Evolutionary conservation across 441 rosid species (phyloP).

Genomic region (Erodium trifolium): DNA sequence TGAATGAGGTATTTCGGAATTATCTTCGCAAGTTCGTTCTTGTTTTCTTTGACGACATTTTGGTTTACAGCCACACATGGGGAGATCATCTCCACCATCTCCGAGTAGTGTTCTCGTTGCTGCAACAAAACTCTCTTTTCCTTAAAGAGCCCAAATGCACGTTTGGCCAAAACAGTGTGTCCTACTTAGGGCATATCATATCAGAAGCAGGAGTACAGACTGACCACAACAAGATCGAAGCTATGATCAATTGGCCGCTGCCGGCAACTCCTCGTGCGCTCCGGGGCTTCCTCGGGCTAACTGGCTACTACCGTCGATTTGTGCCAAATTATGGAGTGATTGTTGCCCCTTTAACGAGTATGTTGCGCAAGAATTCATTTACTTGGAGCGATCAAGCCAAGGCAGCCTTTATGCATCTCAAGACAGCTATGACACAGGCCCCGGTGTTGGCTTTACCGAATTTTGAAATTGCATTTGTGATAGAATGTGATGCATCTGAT

Average conservation of each 20-base stretch:
- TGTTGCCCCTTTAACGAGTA: neutral
- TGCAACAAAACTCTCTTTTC: too few species aligned
- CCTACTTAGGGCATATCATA: neutral
- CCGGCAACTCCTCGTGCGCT: neutral
- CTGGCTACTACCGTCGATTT: neutral
- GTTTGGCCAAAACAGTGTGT: neutral
- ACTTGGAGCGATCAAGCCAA: neutral
- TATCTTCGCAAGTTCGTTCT: neutral
- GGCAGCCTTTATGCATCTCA: neutral
- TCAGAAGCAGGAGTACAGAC: neutral
- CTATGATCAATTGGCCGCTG: slow-evolving; percentile 7
- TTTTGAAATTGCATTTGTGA: neutral
- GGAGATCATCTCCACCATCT: neutral
- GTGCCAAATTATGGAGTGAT: neutral
- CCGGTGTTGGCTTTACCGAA: neutral
- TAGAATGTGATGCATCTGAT: slow-evolving; percentile 5
- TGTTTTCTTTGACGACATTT: neutral
- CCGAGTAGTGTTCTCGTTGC: too few species aligned
- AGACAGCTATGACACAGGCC: neutral
- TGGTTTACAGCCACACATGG: neutral
- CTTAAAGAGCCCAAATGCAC: neutral
- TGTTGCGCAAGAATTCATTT: slow-evolving; percentile 5
- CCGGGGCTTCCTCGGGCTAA: slow-evolving; percentile 1
- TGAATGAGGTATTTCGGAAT: neutral
- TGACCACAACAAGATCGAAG: neutral